Evolutionary conservation across 2,329 filamentous ascomycete genomes (phyloP), one percentile per base, ranked within the genome.

Genomic region (Aspergillus caelatus): DNA sequence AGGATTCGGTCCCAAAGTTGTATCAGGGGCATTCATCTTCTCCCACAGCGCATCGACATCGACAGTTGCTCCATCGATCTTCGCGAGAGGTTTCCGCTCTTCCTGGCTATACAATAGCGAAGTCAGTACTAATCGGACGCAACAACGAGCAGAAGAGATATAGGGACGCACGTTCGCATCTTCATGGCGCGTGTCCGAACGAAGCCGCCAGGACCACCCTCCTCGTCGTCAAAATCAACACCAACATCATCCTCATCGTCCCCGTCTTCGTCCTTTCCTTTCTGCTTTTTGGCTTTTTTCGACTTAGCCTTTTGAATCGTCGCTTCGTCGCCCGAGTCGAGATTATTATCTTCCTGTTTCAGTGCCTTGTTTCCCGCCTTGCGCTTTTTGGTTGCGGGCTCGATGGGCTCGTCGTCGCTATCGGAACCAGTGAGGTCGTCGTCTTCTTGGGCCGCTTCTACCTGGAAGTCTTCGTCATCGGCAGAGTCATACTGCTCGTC

Each of bases 271-370:
- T 72, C 76, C 57, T 72, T 75, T 48, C 72, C 71, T 59, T 76
- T 78, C 69, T 77, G 79, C 46, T 74, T 74, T 67, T 79, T 83
- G 61, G 72, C 62, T 62, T 72, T 75, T 67, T 72, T 80, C 57
- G 75, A 73, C 62, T 79, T 80, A 19, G 78, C 80, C 65, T 82
- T 84, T 60, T 76, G 76, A 48, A 87, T 85, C n/a, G 83, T 86
- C 9, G 77, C 81, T 68, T 87, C 85, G 67, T 87, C 85, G 4
- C 85, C 85, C 10, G 85, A 86, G 62, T 86, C 83, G 4, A 86
- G 72, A 43, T 80, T 82, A 7, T 75, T 74, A 11, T 76, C 76
- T n/a, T 73, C 70, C 4, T 65, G 66, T 6, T 61, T 64, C 28
- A 64, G 66, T 41, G 60, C 62, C 57, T 73, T 72, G 16, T 68